Base-by-base conservation (phyloP, 441 rosid genomes). In the Cnidoscolus chayamansa region DNA sequence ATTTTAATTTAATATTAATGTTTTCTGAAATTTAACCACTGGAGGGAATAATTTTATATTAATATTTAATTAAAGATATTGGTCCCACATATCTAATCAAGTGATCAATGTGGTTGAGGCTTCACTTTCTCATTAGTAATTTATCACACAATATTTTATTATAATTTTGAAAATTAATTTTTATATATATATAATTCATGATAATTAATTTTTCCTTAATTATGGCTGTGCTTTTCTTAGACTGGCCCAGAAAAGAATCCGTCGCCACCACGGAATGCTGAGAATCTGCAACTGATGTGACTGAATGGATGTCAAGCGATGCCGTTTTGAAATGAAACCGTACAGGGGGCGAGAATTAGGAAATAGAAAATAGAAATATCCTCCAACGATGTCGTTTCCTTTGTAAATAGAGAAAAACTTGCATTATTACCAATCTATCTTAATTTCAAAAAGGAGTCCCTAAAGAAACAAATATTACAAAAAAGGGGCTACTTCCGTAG, bases 211-310 rank as follows among this genome's bases (percentile, higher is more conserved):
- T 40, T 4, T 35, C 40, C 40, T 35, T 40, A 40, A 40, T 40
- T 40, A 40, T 40, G 45, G 7, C 25, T 25, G 25, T 25, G 25
- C 25, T 25, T 25, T 25, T 25, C 25, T 25, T 25, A 25, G 25
- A 25, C 5, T 54, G 75, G n/a, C 68, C 75, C 68, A 15, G 62
- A 10, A 43, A 16, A 9, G 55, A 54, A 61, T 20, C 55, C 69
- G 20, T 72, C 50, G 13, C 43, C 12, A 40, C 7, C 53, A 63
- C 43, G 54, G 75, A 53, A 54, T 30, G 47, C n/a, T 3, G n/a
- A 8, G 25, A 25, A 25, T 25, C 25, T 25, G 25, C 25, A 25
- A 25, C 25, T 50, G 31, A 15, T 12, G 7, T 6, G 67, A 31
- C 3, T 0, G 35, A 31, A 71, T 49, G 11, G 40, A 16, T 48